Base-by-base conservation (phyloP, 208 protist species). In the Leishmania turanica region DNA sequence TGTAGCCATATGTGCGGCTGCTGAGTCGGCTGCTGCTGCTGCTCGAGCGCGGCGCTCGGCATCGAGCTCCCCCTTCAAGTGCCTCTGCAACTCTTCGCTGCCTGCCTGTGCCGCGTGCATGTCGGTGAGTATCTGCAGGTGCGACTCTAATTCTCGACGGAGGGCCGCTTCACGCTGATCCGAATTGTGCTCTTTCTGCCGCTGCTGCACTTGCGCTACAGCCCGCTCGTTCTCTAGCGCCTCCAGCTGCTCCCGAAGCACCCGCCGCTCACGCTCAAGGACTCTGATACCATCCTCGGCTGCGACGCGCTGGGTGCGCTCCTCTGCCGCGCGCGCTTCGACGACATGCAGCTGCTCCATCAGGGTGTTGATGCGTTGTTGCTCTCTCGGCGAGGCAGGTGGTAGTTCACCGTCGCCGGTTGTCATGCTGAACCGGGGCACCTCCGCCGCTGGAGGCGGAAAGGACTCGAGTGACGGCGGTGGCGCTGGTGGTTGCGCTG, bases 11-110 rank as follows among this genome's bases (percentile, higher is more conserved):
- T 53, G 19, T 47, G 9, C 51, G 17, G 56, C 40, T 17, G 8
- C 56, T 31, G 53, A 19, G 51, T 54, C 51, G 17, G 56, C 74
- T 17, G 4, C 56, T 31, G 53, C 54, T 7, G 31, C 54, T 1
- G 34, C 53, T 47, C 74, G 11, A 19, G 74, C 54, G 56, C 47
- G 74, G 34, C 74, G 74, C 74, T 77, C 74, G 37, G 24, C 76
- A 15, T 53, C 76, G 47, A 71, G 45, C 76, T 79, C 76, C n/a
- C 4, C 49, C 49, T 17, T 17, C 37, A 79, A 49, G 64, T 19
- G 19, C 24, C 47, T 27, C 62, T 51, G 76, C 37, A 42, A 24
- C 40, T 49, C 64, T n/a, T 79, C 34, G 60, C 45, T 68, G 54
- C 49, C 58, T 17, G 45, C 37, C 34, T 56, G 76, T 19, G 64